These are phyloP conservation scores for Fusarium oligoseptatum DNA, from an alignment of 2,329 filamentous ascomycete genomes.

Conservation along the genomic window DNA sequence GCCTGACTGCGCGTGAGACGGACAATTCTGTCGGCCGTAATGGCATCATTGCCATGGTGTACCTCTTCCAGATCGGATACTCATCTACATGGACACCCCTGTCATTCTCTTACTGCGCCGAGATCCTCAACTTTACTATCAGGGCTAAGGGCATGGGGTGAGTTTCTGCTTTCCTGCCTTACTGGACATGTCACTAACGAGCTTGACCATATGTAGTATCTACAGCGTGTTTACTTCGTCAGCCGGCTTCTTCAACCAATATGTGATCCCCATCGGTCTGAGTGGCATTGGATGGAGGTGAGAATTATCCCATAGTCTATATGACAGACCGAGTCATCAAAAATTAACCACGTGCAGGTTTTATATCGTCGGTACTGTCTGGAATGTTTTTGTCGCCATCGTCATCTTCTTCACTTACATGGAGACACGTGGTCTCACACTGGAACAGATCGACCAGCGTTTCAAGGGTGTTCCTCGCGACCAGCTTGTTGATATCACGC, in stretches of 20 bases:
- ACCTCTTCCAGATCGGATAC: conserved; percentile 29
- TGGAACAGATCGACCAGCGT: conserved; percentile 27
- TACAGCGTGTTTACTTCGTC: conserved; percentile 20
- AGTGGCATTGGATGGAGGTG: conserved; percentile 22
- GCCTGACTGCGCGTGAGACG: conserved; percentile 18
- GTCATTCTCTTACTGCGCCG: conserved; percentile 25
- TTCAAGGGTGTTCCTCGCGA: conserved; percentile 27
- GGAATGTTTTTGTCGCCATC: conserved; percentile 17
- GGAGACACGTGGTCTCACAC: conserved; percentile 22
- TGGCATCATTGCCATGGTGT: conserved; percentile 26
- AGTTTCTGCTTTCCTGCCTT: background rate
- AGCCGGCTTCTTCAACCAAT: conserved; percentile 26
- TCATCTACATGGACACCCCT: conserved; percentile 25
- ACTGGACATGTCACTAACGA: background rate
- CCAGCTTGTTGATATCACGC: conserved; percentile 9
- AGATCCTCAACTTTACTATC: conserved; percentile 26
- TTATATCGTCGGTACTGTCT: conserved; percentile 21
- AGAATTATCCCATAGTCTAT: background rate
- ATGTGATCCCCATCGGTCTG: conserved; percentile 19
- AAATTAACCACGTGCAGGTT: conserved; percentile 1
- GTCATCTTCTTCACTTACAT: conserved; percentile 24
- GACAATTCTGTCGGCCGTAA: conserved; percentile 12
- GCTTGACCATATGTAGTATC: background rate
- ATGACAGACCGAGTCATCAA: background rate
- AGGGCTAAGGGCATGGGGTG: conserved; percentile 26